phyloP scores from a whole-genome alignment of 306 rosid genomes.

The Cucurbita pepo region DNA sequence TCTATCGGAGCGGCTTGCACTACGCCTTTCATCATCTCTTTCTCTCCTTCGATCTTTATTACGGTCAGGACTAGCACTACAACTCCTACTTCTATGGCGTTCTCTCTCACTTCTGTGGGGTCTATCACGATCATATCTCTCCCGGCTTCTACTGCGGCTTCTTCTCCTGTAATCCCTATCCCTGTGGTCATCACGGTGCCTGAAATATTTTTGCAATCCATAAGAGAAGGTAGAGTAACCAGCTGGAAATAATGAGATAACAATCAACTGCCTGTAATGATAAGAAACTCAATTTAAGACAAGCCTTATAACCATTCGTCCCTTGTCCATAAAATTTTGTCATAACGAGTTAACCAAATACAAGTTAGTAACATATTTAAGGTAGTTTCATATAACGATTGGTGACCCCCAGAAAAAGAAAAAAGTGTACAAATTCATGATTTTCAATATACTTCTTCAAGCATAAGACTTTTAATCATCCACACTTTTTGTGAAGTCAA shows the following conservation, averaged over 20 bases:
- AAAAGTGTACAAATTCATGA: not conserved
- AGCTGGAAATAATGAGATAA: not conserved
- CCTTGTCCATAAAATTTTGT: not conserved
- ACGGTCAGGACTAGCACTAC: slow-evolving; percentile 38
- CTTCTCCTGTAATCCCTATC: slow-evolving; percentile 38
- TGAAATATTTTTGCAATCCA: slow-evolving; percentile 9
- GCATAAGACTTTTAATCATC: not conserved
- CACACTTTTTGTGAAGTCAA: not conserved
- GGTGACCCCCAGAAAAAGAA: not conserved
- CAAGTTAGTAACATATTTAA: not conserved
- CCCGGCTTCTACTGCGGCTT: slow-evolving; percentile 64
- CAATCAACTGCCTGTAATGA: not conserved
- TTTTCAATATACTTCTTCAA: not conserved
- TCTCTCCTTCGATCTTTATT: slow-evolving; percentile 28
- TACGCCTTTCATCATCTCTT: slow-evolving; percentile 34
- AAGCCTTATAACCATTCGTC: not conserved
- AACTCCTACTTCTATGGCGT: slow-evolving; percentile 41
- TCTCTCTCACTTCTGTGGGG: slow-evolving; percentile 40
- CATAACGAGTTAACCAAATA: not conserved
- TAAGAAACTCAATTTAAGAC: not conserved
- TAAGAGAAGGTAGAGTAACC: not conserved
- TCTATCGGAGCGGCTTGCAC: slow-evolving; percentile 43
- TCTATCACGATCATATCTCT: slow-evolving; percentile 41
- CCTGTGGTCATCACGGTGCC: slow-evolving; percentile 45
- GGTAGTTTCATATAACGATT: not conserved